Base-by-base conservation (phyloP, 2,329 filamentous ascomycete species). In the Metarhizium guizhouense region DNA sequence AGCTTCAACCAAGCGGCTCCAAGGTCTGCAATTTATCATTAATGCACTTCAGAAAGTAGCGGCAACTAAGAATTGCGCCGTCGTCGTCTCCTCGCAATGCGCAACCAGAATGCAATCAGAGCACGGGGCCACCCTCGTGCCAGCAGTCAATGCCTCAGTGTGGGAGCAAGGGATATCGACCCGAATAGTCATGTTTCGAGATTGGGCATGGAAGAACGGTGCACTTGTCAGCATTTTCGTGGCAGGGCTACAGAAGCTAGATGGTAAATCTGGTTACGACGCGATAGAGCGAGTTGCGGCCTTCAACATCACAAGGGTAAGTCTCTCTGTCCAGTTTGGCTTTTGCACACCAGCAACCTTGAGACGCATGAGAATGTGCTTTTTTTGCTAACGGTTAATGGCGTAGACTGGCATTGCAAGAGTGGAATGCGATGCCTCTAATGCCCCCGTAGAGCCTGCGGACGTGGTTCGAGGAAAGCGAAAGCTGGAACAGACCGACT, bases 91-190 rank as follows among this genome's bases (percentile, higher is more conserved):
- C 51, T 90, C 85, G 42, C 91, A 95, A 67, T 90, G 87, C 57
- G 87, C 86, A 47, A 95, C 90, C n/a, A 87, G 85, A 61, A 86
- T 95, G 72, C 84, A 87, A 59, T 76, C 77, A 4, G 85, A 80
- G 60, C 78, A 74, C 60, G 81, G 77, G 61, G 87, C 91, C 14
- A 81, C 86, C 11, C 74, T 97, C 51, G 80, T 86, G 54, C 87
- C 91, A 16, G 84, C 89, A 45, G 78, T 96, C 59, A 86, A 86
- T 56, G 85, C 87, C 14, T 78, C 77, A 20, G 82, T 87, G 47
- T 96, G 92, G 92, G 91, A 96, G 58, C 84, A 83, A 60, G 86
- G 84, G 36, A 75, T 96, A 42, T 82, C 83, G 58, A 88, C 84
- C 47, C 80, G 90, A 54, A 69, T 96, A 58, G 86, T 87, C 29